Base-by-base conservation (phyloP, 345 rosid genomes). In the Citropsis articulata region DNA sequence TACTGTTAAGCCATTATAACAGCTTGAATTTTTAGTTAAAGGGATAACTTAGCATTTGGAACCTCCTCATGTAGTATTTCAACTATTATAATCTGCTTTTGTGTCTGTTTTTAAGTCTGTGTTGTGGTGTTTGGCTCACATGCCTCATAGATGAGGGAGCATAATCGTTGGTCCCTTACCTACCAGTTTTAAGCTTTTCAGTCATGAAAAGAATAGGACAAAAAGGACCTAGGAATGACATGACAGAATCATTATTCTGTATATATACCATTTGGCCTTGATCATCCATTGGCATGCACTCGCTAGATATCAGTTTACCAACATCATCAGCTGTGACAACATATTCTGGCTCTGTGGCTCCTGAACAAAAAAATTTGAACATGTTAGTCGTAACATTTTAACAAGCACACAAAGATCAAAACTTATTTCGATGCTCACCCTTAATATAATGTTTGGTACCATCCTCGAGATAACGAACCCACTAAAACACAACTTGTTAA, bases 251-350 rank as follows among this genome's bases (percentile, higher is more conserved):
- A 65, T 1, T 65, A 21, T 69, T 73, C 35, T 33, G 38, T 71
- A 71, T 22, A 38, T 76, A 62, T 76, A 95, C 99, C 96, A 91
- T 96, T 79, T 79, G 94, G 66, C 96, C 97, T 82, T 84, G 94
- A 69, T 92, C 98, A 89, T 95, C 96, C 99, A 95, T 95, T 19
- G 99, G 99, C 81, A 95, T 93, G 88, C 99, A 95, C 82, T 93
- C 99, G 75, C 93, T 97, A 79, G 97, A 92, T 84, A 95, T 92
- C 82, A 92, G 38, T 81, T 89, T 95, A 79, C 93, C 97, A 68
- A 95, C 97, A 86, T 95, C 99, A 87, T 95, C 99, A 72, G 98
- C 98, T 7, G 99, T 95, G 79, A 95, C 95, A 81, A 90, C 79
- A 83, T 94, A 95, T 80, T 95, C 97, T 35, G 99, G 98, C 83